Conservation (phyloP, 2,329 filamentous ascomycete genomes). For the Xylogone sp. region DNA sequence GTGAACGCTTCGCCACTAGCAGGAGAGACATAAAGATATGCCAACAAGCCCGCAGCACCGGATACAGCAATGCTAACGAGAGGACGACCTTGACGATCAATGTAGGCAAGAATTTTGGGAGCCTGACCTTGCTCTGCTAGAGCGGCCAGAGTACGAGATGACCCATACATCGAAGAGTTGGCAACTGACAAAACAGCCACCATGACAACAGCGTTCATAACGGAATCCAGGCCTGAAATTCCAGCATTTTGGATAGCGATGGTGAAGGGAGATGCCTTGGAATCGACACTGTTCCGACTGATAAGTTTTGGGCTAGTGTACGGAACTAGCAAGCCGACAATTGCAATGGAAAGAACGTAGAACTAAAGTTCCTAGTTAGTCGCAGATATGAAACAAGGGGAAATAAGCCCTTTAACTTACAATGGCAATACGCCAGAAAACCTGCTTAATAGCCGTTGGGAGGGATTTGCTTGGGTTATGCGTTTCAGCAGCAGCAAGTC, state of each 20-base stretch:
- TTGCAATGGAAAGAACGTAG: slow-evolving; percentile 76
- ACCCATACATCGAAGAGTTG: slow-evolving; percentile 89
- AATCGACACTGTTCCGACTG: slow-evolving; percentile 54
- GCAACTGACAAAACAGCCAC: slow-evolving; percentile 87
- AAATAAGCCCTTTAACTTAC: slow-evolving; percentile 33
- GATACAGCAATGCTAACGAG: slow-evolving; percentile 67
- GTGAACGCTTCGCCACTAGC: slow-evolving; percentile 58
- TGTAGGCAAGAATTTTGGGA: slow-evolving; percentile 71
- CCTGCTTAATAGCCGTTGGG: slow-evolving; percentile 85
- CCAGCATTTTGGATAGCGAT: slow-evolving; percentile 85
- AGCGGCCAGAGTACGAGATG: slow-evolving; percentile 83
- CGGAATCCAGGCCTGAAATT: slow-evolving; percentile 74
- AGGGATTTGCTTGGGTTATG: slow-evolving; percentile 77
- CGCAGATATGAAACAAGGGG: slow-evolving; percentile 35
- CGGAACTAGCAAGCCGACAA: slow-evolving; percentile 80
- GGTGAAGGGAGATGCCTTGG: slow-evolving; percentile 84
- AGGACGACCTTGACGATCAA: slow-evolving; percentile 78
- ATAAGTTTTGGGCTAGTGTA: slow-evolving; percentile 65
- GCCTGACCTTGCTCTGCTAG: slow-evolving; percentile 86
- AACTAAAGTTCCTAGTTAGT: slow-evolving; percentile 56
- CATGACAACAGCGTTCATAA: slow-evolving; percentile 93
- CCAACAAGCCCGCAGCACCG: slow-evolving; percentile 64
- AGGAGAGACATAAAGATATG: slow-evolving; percentile 67
- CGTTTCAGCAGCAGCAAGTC: slow-evolving; percentile 74
- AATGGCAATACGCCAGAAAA: slow-evolving; percentile 92